Evolutionary conservation across 495 filamentous ascomycete genomes (phyloP), one percentile per base, ranked within the genome.

Genomic region (Annulohypoxylon nitens): DNA sequence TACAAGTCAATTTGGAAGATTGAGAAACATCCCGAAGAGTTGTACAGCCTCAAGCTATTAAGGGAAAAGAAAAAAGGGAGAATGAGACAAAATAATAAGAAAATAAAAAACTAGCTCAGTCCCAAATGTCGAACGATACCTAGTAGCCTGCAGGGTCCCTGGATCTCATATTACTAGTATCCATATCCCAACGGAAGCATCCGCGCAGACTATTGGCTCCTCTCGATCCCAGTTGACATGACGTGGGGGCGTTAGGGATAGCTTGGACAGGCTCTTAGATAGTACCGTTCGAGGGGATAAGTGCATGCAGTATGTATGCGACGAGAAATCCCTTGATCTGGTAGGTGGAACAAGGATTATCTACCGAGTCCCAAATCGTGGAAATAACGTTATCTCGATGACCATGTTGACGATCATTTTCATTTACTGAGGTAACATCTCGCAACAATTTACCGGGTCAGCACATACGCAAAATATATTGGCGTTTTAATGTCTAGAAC

Each of bases 271-370:
- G 41, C 10, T 37, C 12, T 25, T 43, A 18, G 23, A 50, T 55
- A 30, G 30, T 30, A 48, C 48, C 43, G 50, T 60, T 36, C 71
- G 41, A 67, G 71, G 71, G 66, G 63, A 60, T 70, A 74, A 66
- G 61, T 66, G 65, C 71, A 74, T 69, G 65, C 55, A 69, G 33
- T n/a, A 73, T 69, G 57, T 58, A 70, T 71, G 61, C 45, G 34
- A 74, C 66, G 57, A 59, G 18, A 5, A 58, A 48, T 61, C 48
- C 61, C 65, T 67, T 63, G 61, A 50, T 73, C 54, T 45, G 71
- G 65, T 64, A 73, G 45, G 61, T 55, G 37, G 45, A 50, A 43
- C 66, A 74, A 14, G 66, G 66, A 34, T 69, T 20, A 34, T 61
- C 54, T 14, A 55, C 37, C 50, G 41, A 54, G 58, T 45, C 4